Evolutionary conservation across 78 protist genomes (phyloP).

Genomic region (Chrysochromulina parva): DNA sequence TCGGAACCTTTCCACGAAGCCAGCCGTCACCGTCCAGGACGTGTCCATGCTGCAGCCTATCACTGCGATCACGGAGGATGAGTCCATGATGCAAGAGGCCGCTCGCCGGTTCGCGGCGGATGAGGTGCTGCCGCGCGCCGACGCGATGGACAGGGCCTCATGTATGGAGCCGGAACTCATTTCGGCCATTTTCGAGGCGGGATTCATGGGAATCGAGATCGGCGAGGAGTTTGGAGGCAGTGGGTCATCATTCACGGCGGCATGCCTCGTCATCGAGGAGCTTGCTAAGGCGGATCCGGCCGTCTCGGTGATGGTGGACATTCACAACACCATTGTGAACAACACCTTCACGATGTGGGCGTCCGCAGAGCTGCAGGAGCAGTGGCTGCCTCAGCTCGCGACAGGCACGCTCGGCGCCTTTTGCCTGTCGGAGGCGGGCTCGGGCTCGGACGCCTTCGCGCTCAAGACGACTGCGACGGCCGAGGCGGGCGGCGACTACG

Average conservation of each 20-base stretch:
- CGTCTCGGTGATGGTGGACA: conserved; percentile 38
- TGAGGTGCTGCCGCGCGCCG: too few relatives aligned
- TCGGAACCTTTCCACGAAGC: too few relatives aligned
- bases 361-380: conserved; percentile 52
- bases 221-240: conserved; percentile 31
- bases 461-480: conserved; percentile 70
- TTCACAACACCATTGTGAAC: conserved; percentile 53
- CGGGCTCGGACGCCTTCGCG: conserved; percentile 93
- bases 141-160: neutral
- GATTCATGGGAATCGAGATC: conserved; percentile 40
- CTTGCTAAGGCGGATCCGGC: conserved; percentile 45
- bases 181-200: neutral
- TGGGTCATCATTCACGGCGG: conserved; percentile 26
- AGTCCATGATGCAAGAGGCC: too few relatives aligned
- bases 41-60: too few relatives aligned
- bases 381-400: conserved; percentile 78
- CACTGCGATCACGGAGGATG: too few relatives aligned
- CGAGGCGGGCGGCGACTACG: conserved; percentile 33
- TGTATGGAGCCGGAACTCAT: neutral
- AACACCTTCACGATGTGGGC: conserved; percentile 50
- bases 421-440: conserved; percentile 83
- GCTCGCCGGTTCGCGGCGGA: too few relatives aligned
- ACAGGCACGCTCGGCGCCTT: conserved; percentile 81
- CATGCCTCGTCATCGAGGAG: conserved; percentile 35
- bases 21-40: too few relatives aligned